Conservation (phyloP, 208 protist genomes). For the Trypanosoma avium region DNA sequence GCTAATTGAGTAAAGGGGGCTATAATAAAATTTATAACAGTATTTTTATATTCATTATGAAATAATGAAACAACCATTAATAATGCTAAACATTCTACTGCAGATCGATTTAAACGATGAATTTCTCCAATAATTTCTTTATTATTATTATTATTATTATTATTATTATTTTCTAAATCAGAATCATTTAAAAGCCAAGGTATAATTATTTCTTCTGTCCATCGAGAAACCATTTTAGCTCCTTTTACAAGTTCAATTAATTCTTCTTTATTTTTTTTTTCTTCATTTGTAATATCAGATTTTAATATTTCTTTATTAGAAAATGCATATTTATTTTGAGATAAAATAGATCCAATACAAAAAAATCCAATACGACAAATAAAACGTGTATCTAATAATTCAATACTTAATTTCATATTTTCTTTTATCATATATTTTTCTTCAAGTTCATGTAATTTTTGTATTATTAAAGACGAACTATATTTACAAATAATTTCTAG, state of each 20-base stretch:
- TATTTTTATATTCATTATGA: conserved; percentile 1
- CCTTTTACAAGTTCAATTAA: conserved; percentile 4
- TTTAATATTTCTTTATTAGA: background rate
- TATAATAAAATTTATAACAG: background rate
- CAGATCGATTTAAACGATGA: conserved; percentile 20
- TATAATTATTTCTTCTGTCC: conserved; percentile 19
- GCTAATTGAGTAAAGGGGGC: conserved; percentile 15
- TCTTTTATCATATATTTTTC: background rate
- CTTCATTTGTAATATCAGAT: background rate
- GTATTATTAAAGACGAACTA: conserved; percentile 8
- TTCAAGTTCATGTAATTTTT: conserved; percentile 9
- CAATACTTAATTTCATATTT: background rate
- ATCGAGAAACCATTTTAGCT: conserved; percentile 10
- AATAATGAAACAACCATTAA: conserved; percentile 12
- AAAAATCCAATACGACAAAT: conserved; percentile 24
- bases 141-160: background rate
- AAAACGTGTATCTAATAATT: background rate
- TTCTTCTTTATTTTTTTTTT: conserved; percentile 2
- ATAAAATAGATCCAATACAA: conserved; percentile 19
- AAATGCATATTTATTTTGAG: conserved; percentile 11
- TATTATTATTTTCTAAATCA: background rate
- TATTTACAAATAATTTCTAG: conserved; percentile 31
- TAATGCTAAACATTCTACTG: conserved; percentile 23
- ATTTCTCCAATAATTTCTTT: background rate
- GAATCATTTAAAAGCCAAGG: conserved; percentile 24